Evolutionary conservation across 2,329 filamentous ascomycete species (phyloP).

Genomic region (Aspergillus nomiae): DNA sequence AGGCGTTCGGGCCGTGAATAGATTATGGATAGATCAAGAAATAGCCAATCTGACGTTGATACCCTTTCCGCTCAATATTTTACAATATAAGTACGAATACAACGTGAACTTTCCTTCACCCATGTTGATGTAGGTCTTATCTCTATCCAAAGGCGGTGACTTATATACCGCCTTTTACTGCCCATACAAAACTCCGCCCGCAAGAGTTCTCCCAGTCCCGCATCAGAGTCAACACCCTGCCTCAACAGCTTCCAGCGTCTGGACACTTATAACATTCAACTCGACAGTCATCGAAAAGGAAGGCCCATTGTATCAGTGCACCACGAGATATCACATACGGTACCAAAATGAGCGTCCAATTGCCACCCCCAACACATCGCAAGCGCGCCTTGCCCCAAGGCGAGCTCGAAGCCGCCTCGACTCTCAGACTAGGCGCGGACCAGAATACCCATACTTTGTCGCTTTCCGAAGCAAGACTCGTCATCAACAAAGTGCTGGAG

Average conservation of each 20-base stretch:
- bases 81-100: background rate
- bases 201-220: slow-evolving; percentile 17
- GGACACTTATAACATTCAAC: background rate
- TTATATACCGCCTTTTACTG: slow-evolving; percentile 26
- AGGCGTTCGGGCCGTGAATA: slow-evolving; percentile 19
- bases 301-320: background rate
- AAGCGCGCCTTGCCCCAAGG: slow-evolving; percentile 45
- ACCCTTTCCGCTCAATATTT: slow-evolving; percentile 11
- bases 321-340: background rate
- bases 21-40: slow-evolving; percentile 19
- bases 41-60: slow-evolving; percentile 15
- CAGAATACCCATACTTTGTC: slow-evolving; percentile 88
- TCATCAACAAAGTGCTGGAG: slow-evolving; percentile 85
- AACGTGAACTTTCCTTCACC: background rate
- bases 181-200: slow-evolving; percentile 13
- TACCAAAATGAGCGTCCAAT: slow-evolving; percentile 37
- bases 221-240: slow-evolving; percentile 16
- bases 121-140: background rate
- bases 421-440: slow-evolving; percentile 89
- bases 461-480: slow-evolving; percentile 85
- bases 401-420: slow-evolving; percentile 83
- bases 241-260: background rate
- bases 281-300: background rate
- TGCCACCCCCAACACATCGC: slow-evolving; percentile 42
- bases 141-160: slow-evolving; percentile 10